Evolutionary conservation across 2,329 filamentous ascomycete genomes (phyloP), one percentile per base, ranked within the genome.

Genomic region (Fusarium nematophilum): DNA sequence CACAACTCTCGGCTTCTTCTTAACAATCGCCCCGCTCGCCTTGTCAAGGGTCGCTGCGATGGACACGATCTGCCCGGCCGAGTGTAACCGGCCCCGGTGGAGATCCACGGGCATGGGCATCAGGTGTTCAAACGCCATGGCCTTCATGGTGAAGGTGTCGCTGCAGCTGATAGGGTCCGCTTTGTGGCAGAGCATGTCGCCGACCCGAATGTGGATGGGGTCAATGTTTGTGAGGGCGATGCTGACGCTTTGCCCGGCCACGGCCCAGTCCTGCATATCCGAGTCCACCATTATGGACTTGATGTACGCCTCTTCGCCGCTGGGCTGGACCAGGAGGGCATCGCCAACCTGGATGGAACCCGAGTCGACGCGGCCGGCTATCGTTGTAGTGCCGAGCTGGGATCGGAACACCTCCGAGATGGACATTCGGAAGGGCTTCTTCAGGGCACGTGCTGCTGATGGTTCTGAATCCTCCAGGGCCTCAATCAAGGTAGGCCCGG

Each of bases 61-160:
- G 59, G 86, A 84, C 46, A 83, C 82, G 33, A 99, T 90, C 40
- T 86, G 85, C 0, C 91, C 95, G 0, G 91, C 83, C 0, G 88
- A 87, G 73, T 97, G 91, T 44, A 98, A 77, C 8, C 93, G 84
- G 0, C 95, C 95, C 15, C 92, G 83, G 73, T 97, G 93, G 8
- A 99, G 87, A 69, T 98, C 94, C 9, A 98, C 86, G 18, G 87
- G 86, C 86, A 94, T 95, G 0, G 94, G 94, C 76, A 93, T 89
- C 13, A 99, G 77, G 60, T 94, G 89, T 57, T 97, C 92, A 69
- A 98, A 96, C 0, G 93, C 92, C 51, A 97, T 83, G 9, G 95
- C 87, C 75, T 96, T 96, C 57, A 90, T 86, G 2, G 86, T 91
- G 68, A 98, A 93, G 0, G 81, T 84, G 53, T 89, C 90, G 54